phyloP scores from a whole-genome alignment of 192 early-diverging fungal genomes.

The Gamsiella multidivaricata region DNA sequence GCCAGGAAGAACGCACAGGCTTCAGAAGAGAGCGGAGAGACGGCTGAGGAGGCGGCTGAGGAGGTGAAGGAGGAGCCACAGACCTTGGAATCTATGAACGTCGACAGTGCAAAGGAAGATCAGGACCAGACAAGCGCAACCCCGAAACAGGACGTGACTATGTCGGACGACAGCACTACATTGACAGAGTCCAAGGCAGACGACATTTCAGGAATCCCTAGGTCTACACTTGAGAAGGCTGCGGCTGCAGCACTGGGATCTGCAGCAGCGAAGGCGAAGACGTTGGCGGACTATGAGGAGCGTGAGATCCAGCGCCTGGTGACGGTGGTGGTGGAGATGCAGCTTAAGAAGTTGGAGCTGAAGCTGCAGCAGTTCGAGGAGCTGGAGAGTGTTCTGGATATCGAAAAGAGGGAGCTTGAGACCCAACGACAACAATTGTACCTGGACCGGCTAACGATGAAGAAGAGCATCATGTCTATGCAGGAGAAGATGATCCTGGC shows the following conservation, averaged over 20 bases:
- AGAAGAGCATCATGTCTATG: slow-evolving; percentile 60
- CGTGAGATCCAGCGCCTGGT: slow-evolving; percentile 86
- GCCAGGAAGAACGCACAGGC: slow-evolving; percentile 30
- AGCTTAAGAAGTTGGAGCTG: slow-evolving; percentile 89
- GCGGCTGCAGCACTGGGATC: slow-evolving; percentile 90
- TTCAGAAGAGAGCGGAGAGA: slow-evolving; percentile 21
- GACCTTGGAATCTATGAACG: slow-evolving; percentile 44
- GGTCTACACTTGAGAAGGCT: slow-evolving; percentile 77
- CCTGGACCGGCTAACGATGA: slow-evolving; percentile 68
- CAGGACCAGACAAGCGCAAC: background rate
- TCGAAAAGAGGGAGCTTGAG: slow-evolving; percentile 87
- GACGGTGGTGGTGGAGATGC: slow-evolving; percentile 83
- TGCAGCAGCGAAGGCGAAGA: slow-evolving; percentile 90
- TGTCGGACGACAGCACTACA: background rate
- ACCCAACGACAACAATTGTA: slow-evolving; percentile 71
- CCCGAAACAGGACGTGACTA: slow-evolving; percentile 4
- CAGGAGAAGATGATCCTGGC: slow-evolving; percentile 54
- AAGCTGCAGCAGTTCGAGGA: slow-evolving; percentile 96
- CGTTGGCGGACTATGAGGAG: slow-evolving; percentile 86
- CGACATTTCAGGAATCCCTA: slow-evolving; percentile 43
- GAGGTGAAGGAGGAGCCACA: slow-evolving; percentile 1
- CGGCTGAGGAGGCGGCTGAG: too few species aligned
- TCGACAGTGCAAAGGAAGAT: slow-evolving; percentile 23
- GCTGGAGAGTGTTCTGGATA: slow-evolving; percentile 87
- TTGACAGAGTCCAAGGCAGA: slow-evolving; percentile 11